Conservation (phyloP, 2,329 filamentous ascomycete species). For the Fusarium redolens region DNA sequence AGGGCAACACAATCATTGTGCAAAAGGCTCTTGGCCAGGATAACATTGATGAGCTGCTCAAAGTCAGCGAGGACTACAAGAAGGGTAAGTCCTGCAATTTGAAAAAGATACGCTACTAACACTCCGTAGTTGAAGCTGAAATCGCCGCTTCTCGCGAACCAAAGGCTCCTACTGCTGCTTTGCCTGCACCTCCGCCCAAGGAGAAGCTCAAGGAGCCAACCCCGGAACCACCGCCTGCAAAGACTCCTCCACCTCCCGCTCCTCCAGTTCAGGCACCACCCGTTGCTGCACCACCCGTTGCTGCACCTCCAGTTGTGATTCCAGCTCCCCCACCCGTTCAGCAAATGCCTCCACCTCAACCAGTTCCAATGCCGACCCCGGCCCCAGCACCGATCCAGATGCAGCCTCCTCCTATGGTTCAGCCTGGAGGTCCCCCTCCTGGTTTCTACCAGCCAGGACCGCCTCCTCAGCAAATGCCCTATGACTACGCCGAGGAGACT, state of each 20-base stretch:
- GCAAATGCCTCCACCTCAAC: conserved; percentile 42
- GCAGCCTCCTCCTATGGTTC: conserved; percentile 23
- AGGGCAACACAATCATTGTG: conserved; percentile 86
- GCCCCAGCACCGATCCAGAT: conserved; percentile 3
- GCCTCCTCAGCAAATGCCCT: conserved; percentile 47
- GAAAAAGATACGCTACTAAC: neutral
- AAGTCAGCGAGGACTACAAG: conserved; percentile 81
- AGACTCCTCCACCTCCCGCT: conserved; percentile 41
- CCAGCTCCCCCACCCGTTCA: conserved; percentile 35
- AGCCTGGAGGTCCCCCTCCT: conserved; percentile 34
- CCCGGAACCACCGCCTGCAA: conserved; percentile 51
- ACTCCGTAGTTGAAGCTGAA: conserved; percentile 24
- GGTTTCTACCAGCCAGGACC: conserved; percentile 49
- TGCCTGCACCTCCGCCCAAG: conserved; percentile 47
- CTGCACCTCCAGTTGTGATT: conserved; percentile 49
- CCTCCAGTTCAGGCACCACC: conserved; percentile 41
- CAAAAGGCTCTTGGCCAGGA: conserved; percentile 87
- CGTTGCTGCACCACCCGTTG: conserved; percentile 46
- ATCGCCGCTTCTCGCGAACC: conserved; percentile 25
- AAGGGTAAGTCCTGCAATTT: conserved; percentile 57
- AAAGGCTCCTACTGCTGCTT: conserved; percentile 41
- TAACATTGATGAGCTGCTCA: conserved; percentile 91
- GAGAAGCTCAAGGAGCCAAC: conserved; percentile 43
- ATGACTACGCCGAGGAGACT: conserved; percentile 58
- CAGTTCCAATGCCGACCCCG: conserved; percentile 1